Evolutionary conservation across 2,329 filamentous ascomycete species (phyloP).

Genomic region (Aspergillus amoenus): DNA sequence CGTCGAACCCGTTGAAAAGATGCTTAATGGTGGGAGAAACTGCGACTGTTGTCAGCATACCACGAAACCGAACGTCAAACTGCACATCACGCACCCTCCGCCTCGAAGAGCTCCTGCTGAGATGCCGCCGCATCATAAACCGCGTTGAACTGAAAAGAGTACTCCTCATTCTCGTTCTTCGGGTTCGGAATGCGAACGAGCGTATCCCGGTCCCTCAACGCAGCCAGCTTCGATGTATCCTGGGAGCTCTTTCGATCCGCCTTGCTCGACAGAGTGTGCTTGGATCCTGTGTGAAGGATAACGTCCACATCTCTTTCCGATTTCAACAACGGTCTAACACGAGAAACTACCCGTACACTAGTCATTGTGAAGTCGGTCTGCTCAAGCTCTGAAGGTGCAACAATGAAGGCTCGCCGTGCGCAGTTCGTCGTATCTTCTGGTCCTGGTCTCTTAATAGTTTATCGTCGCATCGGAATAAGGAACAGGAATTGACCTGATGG

Average conservation of each 20-base stretch:
- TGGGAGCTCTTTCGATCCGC: conserved; percentile 27
- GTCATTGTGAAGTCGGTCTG: conserved; percentile 32
- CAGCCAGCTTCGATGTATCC: conserved; percentile 26
- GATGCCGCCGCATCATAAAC: conserved; percentile 80
- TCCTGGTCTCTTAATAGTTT: neutral
- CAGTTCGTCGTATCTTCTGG: neutral
- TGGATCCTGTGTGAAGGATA: conserved; percentile 69
- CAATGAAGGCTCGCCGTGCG: neutral
- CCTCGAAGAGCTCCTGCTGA: conserved; percentile 84
- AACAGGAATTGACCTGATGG: neutral
- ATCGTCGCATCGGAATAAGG: conserved; percentile 1
- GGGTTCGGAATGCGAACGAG: conserved; percentile 89
- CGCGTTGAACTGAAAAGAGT: conserved; percentile 90
- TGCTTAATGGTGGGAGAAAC: conserved; percentile 88
- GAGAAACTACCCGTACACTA: conserved; percentile 78
- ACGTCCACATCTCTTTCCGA: conserved; percentile 84
- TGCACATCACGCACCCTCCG: conserved; percentile 67
- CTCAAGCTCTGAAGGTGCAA: neutral
- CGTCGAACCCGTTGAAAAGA: conserved; percentile 78
- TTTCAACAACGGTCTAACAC: conserved; percentile 83
- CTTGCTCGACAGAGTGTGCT: conserved; percentile 18
- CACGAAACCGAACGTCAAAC: neutral
- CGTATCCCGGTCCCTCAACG: conserved; percentile 56
- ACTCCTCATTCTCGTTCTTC: conserved; percentile 87
- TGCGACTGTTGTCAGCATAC: conserved; percentile 41